Conservation (phyloP, 257 asterid genomes). For the Eustoma russellianum region DNA sequence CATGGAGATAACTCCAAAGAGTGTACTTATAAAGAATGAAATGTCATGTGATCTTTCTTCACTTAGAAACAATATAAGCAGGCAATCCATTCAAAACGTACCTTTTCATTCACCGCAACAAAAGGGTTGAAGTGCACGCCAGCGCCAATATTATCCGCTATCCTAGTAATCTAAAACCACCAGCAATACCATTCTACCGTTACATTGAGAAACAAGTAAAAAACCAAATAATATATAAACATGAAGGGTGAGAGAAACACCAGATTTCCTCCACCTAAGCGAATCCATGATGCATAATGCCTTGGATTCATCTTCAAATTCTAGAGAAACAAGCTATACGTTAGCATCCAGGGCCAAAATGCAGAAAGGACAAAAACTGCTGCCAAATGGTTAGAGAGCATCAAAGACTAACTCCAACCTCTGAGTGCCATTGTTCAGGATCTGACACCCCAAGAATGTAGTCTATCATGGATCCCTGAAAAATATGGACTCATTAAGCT, state of each 20-base stretch:
- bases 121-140: slow-evolving; percentile 88
- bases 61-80: not conserved
- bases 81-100: slow-evolving; percentile 12
- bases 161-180: slow-evolving; percentile 38
- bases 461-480: slow-evolving; percentile 73
- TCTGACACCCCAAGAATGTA: slow-evolving; percentile 79
- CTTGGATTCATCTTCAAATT: slow-evolving; percentile 56
- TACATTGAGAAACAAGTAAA: slow-evolving; percentile 2
- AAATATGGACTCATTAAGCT: not conserved
- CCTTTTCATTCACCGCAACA: slow-evolving; percentile 50
- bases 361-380: not conserved
- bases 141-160: slow-evolving; percentile 68
- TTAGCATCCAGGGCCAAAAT: slow-evolving; percentile 1
- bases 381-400: not conserved
- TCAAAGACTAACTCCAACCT: slow-evolving; percentile 37
- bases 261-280: slow-evolving; percentile 76
- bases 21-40: not conserved
- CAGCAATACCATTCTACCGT: slow-evolving; percentile 3
- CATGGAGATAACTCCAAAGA: no score
- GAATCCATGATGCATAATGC: slow-evolving; percentile 87
- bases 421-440: slow-evolving; percentile 78
- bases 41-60: no score
- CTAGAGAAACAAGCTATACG: slow-evolving; percentile 29
- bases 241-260: slow-evolving; percentile 27
- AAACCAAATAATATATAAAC: slow-evolving; percentile 5